phyloP scores from a whole-genome alignment of 163 green algal genomes.

The Scenedesmus sp. region DNA sequence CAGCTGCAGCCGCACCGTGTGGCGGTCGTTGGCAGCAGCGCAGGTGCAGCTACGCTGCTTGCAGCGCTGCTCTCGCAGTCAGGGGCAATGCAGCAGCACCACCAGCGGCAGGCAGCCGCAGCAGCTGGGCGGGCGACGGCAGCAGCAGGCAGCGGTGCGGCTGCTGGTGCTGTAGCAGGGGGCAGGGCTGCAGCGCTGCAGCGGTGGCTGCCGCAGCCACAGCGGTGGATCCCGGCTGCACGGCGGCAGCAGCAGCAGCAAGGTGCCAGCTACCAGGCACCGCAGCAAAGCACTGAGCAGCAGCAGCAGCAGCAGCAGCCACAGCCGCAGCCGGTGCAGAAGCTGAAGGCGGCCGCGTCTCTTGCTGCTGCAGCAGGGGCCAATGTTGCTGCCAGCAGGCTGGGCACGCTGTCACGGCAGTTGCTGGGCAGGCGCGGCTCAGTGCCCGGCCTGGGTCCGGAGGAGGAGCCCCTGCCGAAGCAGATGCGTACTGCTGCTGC shows the following conservation, averaged over 20 bases:
- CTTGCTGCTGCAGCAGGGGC: conserved; percentile 44
- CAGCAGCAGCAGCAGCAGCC: conserved; percentile 1
- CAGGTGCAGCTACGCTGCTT: background rate
- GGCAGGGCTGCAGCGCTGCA: conserved; percentile 38
- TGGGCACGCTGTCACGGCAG: conserved; percentile 35
- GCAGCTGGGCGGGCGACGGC: background rate
- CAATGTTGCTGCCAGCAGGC: conserved; percentile 17
- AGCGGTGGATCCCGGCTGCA: background rate
- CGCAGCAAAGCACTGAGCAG: background rate
- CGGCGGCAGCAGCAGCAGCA: conserved; percentile 24
- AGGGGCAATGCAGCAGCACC: conserved; percentile 26
- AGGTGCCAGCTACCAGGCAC: background rate
- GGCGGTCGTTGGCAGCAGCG: conserved; percentile 21
- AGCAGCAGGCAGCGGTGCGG: background rate
- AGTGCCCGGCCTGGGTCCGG: background rate
- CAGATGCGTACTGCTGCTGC: conserved; percentile 26
- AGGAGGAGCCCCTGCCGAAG: background rate
- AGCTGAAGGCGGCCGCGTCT: conserved; percentile 21
- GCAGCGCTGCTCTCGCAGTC: conserved; percentile 42
- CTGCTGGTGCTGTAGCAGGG: background rate
- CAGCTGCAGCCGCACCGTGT: conserved; percentile 27
- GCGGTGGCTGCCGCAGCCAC: conserved; percentile 40
- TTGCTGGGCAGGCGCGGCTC: conserved; percentile 6
- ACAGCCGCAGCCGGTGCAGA: conserved; percentile 15
- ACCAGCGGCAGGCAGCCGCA: background rate